Conservation (phyloP, 192 early-diverging fungal species). For the Backusella parvicylindrica region DNA sequence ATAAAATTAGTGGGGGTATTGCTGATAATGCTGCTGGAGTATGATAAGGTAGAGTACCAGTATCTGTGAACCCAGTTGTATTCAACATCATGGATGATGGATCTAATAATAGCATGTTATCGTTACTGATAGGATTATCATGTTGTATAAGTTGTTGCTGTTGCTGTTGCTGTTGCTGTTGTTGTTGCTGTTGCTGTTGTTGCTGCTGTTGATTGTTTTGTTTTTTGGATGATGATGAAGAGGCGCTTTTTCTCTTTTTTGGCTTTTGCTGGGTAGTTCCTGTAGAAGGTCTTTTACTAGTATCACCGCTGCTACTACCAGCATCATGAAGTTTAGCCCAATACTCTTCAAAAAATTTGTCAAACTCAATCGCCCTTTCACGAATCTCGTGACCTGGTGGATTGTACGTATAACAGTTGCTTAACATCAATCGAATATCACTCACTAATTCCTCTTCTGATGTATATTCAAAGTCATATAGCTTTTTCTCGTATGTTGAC, state of each 20-base stretch:
- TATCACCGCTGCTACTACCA: background rate
- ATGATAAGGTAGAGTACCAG: background rate
- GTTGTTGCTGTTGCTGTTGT: background rate
- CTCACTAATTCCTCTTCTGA: slow-evolving; percentile 54
- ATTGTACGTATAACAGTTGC: slow-evolving; percentile 80
- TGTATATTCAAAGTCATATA: slow-evolving; percentile 62
- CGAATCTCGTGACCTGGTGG: slow-evolving; percentile 54
- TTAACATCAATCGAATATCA: slow-evolving; percentile 69
- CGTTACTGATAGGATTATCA: background rate
- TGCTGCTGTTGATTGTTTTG: background rate
- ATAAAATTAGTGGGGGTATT: background rate
- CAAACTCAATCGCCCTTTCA: slow-evolving; percentile 57
- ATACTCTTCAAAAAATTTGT: slow-evolving; percentile 63
- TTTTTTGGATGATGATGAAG: background rate
- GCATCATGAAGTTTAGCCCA: slow-evolving; percentile 48
- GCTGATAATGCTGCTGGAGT: background rate
- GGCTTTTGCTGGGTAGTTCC: background rate
- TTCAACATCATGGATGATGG: background rate
- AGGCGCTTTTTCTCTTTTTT: background rate
- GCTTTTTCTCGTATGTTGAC: slow-evolving; percentile 60
- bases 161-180: background rate
- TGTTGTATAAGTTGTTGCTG: background rate
- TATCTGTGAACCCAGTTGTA: background rate
- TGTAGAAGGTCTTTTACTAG: background rate
- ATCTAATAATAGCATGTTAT: background rate